These are phyloP conservation scores for Myriosclerotinia curreyana DNA, from an alignment of 2,329 filamentous ascomycete genomes.

Conservation along the genomic window DNA sequence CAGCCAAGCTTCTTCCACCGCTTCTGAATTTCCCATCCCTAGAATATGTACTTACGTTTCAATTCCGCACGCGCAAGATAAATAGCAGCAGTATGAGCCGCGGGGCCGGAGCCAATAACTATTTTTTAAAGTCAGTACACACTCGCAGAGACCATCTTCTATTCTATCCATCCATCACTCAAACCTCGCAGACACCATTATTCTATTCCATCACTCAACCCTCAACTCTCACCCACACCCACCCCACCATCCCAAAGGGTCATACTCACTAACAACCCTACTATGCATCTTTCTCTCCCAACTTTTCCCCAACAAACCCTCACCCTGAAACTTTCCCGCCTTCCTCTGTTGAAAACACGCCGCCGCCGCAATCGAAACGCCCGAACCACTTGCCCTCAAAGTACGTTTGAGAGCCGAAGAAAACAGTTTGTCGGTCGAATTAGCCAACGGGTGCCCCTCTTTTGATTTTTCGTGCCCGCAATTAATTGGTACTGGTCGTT, in stretches of 20 bases:
- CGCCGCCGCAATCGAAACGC: conserved; percentile 70
- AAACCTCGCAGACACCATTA: too few species aligned
- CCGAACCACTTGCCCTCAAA: conserved; percentile 69
- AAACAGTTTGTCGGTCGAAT: conserved; percentile 79
- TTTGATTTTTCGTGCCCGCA: background rate
- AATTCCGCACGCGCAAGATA: conserved; percentile 94
- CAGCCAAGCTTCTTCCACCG: conserved; percentile 36
- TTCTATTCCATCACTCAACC: too few species aligned
- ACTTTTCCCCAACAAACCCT: conserved; percentile 34
- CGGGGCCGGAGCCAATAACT: conserved; percentile 91
- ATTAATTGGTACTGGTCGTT: too few species aligned
- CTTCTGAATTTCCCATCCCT: background rate
- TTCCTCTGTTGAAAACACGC: conserved; percentile 61
- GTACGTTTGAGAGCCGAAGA: conserved; percentile 75
- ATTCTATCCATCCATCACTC: background rate
- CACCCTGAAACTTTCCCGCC: conserved; percentile 37
- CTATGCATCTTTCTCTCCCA: conserved; percentile 72
- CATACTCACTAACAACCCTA: conserved; percentile 78
- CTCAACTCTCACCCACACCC: background rate
- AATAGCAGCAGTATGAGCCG: conserved; percentile 94
- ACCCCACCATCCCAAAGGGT: conserved; percentile 2
- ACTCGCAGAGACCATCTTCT: background rate
- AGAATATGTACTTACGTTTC: conserved; percentile 53
- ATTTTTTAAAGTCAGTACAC: conserved; percentile 27
- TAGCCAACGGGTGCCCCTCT: background rate